phyloP scores from a whole-genome alignment of 116 monocot genomes.

The Iris pallida region DNA sequence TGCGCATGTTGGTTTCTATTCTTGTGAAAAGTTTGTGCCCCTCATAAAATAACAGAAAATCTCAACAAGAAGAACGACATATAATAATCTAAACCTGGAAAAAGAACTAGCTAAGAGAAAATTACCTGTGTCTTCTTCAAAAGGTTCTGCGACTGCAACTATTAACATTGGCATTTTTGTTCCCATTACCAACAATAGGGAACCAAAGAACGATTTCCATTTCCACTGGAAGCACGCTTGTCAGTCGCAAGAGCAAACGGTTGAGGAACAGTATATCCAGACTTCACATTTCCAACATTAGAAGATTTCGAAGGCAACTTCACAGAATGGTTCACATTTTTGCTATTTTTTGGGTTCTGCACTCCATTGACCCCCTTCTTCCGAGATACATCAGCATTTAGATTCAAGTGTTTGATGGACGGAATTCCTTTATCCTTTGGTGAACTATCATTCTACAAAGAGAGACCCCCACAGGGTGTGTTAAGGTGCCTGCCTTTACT shows the following conservation, averaged over 20 bases:
- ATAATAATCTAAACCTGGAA: too few species aligned
- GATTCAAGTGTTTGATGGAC: slow-evolving; percentile 14
- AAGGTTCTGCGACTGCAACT: slow-evolving; percentile 13
- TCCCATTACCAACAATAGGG: slow-evolving; percentile 19
- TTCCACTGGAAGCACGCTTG: slow-evolving; percentile 20
- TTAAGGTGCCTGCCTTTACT: not conserved
- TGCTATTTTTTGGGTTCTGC: slow-evolving; percentile 8
- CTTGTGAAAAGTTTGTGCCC: too few species aligned
- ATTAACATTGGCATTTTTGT: slow-evolving; percentile 23
- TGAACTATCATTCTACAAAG: not conserved
- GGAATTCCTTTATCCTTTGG: slow-evolving; percentile 16
- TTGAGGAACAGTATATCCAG: slow-evolving; percentile 25
- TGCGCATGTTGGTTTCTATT: too few species aligned
- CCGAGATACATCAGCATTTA: slow-evolving; percentile 11
- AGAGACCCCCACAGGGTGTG: slow-evolving; percentile 1
- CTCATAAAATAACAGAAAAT: too few species aligned
- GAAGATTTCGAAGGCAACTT: slow-evolving; percentile 9
- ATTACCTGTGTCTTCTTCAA: slow-evolving; percentile 38
- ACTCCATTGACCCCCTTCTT: slow-evolving; percentile 10
- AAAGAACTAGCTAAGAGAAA: not conserved
- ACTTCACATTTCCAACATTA: slow-evolving; percentile 5
- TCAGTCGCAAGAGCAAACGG: slow-evolving; percentile 42
- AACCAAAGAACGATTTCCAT: slow-evolving; percentile 8
- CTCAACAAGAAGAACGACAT: too few species aligned
- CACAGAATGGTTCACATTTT: slow-evolving; percentile 9